Base-by-base conservation (phyloP, 1,284 basidiomycete genomes). In the Rhodofomes roseus region DNA sequence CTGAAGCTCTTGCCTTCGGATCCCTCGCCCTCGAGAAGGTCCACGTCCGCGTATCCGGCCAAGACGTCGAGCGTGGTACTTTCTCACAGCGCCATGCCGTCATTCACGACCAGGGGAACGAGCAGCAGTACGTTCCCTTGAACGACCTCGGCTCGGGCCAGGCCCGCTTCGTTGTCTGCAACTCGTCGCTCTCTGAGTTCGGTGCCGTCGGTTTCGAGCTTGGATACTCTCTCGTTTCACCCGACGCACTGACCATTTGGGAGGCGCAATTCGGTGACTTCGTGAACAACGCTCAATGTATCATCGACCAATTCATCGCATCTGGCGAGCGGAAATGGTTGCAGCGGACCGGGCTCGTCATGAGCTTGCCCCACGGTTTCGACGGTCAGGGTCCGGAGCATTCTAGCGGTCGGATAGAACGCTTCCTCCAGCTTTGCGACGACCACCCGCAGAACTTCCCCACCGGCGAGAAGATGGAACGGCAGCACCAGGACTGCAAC, bases 1-100 rank as follows among this genome's bases (percentile, higher is more conserved):
- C 96, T 62, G 97, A 99, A 79, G 95, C 97, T 0, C 87, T 99
- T 58, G 97, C 97, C 0, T 95, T 99, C 70, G 97, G 96, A 63
- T 56, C 54, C 7, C 51, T 61, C 2, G 54, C 55, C 5, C 81
- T 96, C 52, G 96, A 99, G 79, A 92, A 93, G 70, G 91, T 90
- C 60, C 95, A 99, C 73, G 92, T 99, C 57, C 93, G 97, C 69
- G 81, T 99, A 2, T 98, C 95, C 1, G 97, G 97, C 51, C 97
- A 99, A 78, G 97, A 99, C 75, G 96, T 99, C 57, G 97, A 99
- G 78, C 92, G 97, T 74, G 97, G 97, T 58, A 99, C 97, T 8
- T 99, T 99, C 83, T 98, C 96, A n/a, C 97, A 99, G 74, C 92
- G 97, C 57, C 97, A 99, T 71, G 95, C 96, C 50, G 90, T 99